These are phyloP conservation scores for Cucumis hystrix DNA, from an alignment of 306 rosid genomes.

Conservation along the genomic window DNA sequence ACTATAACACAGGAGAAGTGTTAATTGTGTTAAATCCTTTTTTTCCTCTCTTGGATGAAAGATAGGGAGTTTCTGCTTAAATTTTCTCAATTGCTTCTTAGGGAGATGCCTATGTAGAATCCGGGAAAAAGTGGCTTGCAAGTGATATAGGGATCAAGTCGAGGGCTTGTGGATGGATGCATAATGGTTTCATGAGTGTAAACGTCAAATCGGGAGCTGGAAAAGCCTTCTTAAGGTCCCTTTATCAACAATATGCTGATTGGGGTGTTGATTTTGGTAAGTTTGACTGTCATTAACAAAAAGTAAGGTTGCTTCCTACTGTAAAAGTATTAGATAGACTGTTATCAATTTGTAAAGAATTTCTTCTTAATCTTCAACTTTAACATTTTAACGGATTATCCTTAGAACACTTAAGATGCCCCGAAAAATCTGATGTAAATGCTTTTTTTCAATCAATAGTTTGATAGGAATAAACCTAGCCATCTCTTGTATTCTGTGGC, in stretches of 20 bases:
- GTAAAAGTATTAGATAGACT: neutral
- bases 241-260: conserved; percentile 63
- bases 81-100: conserved; percentile 16
- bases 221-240: conserved; percentile 76
- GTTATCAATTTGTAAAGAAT: neutral
- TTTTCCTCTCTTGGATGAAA: neutral
- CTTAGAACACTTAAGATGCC: neutral
- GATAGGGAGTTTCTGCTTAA: neutral
- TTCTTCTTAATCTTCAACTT: neutral
- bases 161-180: conserved; percentile 84
- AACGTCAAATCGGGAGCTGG: conserved; percentile 70
- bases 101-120: conserved; percentile 56
- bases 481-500: neutral
- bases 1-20: neutral
- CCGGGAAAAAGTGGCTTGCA: conserved; percentile 66
- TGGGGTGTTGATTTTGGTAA: conserved; percentile 98
- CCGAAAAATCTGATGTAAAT: neutral
- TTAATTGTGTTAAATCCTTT: neutral
- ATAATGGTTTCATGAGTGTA: conserved; percentile 85
- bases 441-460: neutral
- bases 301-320: neutral
- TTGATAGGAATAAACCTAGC: neutral
- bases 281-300: conserved; percentile 4
- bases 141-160: conserved; percentile 64
- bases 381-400: neutral